Evolutionary conservation across 1,284 basidiomycete genomes (phyloP), one percentile per base, ranked within the genome.

Genomic region (Porogramme epimiltina): DNA sequence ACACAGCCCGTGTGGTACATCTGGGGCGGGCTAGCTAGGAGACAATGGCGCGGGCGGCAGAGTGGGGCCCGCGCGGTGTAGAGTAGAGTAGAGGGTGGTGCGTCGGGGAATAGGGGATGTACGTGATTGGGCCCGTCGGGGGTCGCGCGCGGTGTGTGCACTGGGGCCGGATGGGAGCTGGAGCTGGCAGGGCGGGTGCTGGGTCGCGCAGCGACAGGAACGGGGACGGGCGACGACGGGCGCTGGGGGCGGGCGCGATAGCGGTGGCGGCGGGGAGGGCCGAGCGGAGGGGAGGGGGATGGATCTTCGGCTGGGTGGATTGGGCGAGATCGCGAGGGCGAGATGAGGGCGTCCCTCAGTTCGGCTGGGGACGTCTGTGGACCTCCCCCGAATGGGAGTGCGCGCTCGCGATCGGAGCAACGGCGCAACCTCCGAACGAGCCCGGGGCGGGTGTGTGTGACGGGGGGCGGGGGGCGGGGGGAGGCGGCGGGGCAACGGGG

Each of bases 271-370:
- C 62, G 58, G 60, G 49, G 56, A 34, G 49, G 51, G 53, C 60
- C 62, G 60, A 62, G 58, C 11, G 49, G 28, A 48, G 34, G 56
- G 45, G 60, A 62, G 58, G 10, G 49, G 28, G 46, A 16, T 54
- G 45, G 54, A 62, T 62, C 59, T 59, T 61, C 60, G 62, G 60
- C 60, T 56, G 54, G 55, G 56, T 20, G 52, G 52, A 45, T 41
- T 45, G 41, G 54, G 55, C 45, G 60, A 63, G 60, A 61, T 63
- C 60, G 41, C 19, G 31, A 37, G 47, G 42, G 31, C 42, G 61
- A 62, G 62, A 62, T 62, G 62, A 62, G 62, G 52, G 55, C 20
- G 15, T 16, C 20, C 28, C 62, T 61, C 62, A 60, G 54, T 62
- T 64, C 62, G 60, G 58, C 51, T 55, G 56, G 49, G 54, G 47